A percentile compares a stretch with the other conserved stretches of the same genome.
Evolutionary conservation across 768 basidiomycete species (phyloP).

Genomic region (Tulasnella calospora): DNA sequence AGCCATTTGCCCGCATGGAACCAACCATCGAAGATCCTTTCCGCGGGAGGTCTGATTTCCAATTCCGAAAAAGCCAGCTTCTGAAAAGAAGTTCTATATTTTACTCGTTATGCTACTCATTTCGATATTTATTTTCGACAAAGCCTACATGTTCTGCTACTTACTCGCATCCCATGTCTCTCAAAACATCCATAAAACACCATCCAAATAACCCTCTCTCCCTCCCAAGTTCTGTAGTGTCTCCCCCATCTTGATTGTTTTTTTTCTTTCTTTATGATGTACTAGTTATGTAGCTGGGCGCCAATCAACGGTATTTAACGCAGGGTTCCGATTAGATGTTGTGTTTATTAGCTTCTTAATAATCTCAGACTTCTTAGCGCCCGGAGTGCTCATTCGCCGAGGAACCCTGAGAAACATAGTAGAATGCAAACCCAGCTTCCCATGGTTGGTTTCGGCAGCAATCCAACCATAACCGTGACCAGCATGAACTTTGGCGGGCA

Average conservation of each 20-base stretch:
- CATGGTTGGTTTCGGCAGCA: not conserved
- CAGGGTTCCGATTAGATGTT: constrained; percentile 2
- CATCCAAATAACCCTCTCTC: not conserved
- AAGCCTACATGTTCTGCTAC: not conserved
- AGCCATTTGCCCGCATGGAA: not conserved
- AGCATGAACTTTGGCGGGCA: not conserved
- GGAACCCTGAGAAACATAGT: not conserved
- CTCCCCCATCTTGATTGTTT: not conserved
- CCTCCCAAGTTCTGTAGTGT: not conserved
- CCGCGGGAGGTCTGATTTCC: not conserved
- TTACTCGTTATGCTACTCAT: not conserved
- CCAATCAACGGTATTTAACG: not conserved
- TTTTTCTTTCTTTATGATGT: not conserved
- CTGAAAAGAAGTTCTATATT: not conserved
- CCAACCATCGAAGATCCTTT: not conserved
- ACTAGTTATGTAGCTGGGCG: not conserved
- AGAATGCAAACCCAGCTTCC: not conserved
- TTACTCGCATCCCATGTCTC: not conserved
- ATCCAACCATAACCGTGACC: too few species aligned
- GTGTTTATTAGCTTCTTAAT: not conserved
- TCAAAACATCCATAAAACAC: not conserved
- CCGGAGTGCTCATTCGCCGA: not conserved
- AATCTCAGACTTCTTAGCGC: not conserved
- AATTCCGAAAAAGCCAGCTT: not conserved
- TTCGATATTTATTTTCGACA: not conserved